A percentile compares a stretch with the other conserved stretches of the same genome.
Evolutionary conservation across 2,329 filamentous ascomycete species (phyloP).

Genomic region (Calonectria pseudoturangicola): DNA sequence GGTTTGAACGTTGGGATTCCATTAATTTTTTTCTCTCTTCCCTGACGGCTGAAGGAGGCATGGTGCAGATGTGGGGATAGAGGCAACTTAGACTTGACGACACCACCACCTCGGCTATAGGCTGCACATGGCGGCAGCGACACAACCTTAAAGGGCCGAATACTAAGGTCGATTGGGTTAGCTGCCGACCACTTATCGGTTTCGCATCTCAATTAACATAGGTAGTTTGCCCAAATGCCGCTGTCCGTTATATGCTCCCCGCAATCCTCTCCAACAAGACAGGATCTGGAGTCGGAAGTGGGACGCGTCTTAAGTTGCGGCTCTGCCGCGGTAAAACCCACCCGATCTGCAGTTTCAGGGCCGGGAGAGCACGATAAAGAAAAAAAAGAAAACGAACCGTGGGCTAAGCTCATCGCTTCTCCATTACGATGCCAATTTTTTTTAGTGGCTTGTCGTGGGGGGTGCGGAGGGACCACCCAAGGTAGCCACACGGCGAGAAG

Average conservation of each 20-base stretch:
- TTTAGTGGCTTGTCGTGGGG: slow-evolving; percentile 29
- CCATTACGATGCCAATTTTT: slow-evolving; percentile 8
- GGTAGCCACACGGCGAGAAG: slow-evolving; percentile 19
- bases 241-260: neutral
- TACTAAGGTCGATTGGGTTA: slow-evolving; percentile 1
- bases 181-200: neutral
- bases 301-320: slow-evolving; percentile 26
- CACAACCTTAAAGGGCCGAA: slow-evolving; percentile 22
- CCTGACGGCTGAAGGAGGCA: slow-evolving; percentile 11
- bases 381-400: slow-evolving; percentile 29
- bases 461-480: slow-evolving; percentile 14
- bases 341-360: slow-evolving; percentile 6
- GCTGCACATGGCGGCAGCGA: slow-evolving; percentile 1
- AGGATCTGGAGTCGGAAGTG: slow-evolving; percentile 30
- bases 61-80: slow-evolving; percentile 27
- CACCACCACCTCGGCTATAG: slow-evolving; percentile 20
- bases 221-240: neutral
- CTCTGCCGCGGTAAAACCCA: slow-evolving; percentile 33
- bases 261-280: slow-evolving; percentile 12
- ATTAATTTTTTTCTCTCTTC: neutral
- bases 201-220: slow-evolving; percentile 9
- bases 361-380: neutral
- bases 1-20: neutral
- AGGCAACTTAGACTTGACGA: slow-evolving; percentile 25
- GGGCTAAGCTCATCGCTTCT: slow-evolving; percentile 27